Conservation (phyloP, 2,329 filamentous ascomycete species). For the Cercospora citrullina region DNA sequence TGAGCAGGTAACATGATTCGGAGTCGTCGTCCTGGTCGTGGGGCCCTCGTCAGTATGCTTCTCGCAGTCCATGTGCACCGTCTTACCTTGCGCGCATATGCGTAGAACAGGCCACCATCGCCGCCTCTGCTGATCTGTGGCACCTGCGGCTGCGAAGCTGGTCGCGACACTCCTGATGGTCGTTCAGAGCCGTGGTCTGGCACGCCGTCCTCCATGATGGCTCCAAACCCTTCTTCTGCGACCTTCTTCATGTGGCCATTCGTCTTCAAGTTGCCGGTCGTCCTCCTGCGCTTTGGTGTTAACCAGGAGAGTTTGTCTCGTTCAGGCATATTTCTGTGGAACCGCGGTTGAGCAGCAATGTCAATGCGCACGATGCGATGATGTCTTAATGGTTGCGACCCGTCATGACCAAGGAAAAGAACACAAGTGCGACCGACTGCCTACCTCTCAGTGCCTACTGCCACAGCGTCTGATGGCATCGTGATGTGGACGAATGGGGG, state of each 20-base stretch:
- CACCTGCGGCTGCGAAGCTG: constrained; percentile 18
- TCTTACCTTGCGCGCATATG: constrained; percentile 33
- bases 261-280: constrained; percentile 31
- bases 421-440: neutral
- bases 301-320: constrained; percentile 29
- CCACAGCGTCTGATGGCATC: constrained; percentile 17
- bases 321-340: constrained; percentile 10
- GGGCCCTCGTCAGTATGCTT: neutral
- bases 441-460: constrained; percentile 11
- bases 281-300: constrained; percentile 31
- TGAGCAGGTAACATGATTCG: constrained; percentile 37
- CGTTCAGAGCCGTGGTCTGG: constrained; percentile 6
- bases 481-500: constrained; percentile 14
- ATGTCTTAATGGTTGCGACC: neutral
- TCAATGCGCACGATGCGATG: constrained; percentile 5
- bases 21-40: constrained; percentile 28
- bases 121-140: constrained; percentile 6
- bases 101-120: constrained; percentile 34
- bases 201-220: constrained; percentile 16
- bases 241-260: constrained; percentile 16
- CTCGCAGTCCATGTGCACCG: neutral
- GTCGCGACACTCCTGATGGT: constrained; percentile 12
- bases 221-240: constrained; percentile 6
- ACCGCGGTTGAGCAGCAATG: neutral
- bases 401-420: neutral